phyloP scores from a whole-genome alignment of 2,329 filamentous ascomycete species.

The Fusarium burgessii region DNA sequence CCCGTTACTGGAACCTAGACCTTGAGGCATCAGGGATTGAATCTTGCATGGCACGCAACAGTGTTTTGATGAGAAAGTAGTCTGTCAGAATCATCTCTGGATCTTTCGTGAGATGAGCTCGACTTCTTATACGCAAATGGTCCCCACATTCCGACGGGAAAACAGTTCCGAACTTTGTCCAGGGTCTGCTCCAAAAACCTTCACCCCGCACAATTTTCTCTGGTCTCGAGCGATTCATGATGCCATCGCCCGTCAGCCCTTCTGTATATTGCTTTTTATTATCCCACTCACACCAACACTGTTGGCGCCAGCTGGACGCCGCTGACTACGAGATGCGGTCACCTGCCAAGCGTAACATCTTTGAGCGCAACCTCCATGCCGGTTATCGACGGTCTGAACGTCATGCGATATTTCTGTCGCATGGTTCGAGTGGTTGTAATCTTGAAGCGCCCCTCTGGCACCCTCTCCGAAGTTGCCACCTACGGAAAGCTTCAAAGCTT shows the following conservation, averaged over 20 bases:
- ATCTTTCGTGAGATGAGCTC: no score
- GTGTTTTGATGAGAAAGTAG: no score
- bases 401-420: no score
- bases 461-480: no score
- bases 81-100: no score
- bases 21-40: no score
- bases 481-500: neutral
- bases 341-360: neutral
- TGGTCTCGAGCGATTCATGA: neutral
- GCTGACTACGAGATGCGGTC: neutral
- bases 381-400: neutral
- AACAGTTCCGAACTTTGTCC: neutral
- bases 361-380: neutral
- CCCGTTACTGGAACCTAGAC: no score
- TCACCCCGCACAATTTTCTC: neutral
- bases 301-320: neutral
- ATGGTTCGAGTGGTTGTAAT: no score
- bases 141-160: neutral
- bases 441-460: no score
- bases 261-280: neutral
- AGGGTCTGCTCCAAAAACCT: no score
- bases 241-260: constrained; percentile 1
- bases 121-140: neutral
- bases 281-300: neutral
- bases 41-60: no score